These are phyloP conservation scores for Aureobasidium subglaciale DNA, from an alignment of 2,329 filamentous ascomycete species.

Conservation along the genomic window DNA sequence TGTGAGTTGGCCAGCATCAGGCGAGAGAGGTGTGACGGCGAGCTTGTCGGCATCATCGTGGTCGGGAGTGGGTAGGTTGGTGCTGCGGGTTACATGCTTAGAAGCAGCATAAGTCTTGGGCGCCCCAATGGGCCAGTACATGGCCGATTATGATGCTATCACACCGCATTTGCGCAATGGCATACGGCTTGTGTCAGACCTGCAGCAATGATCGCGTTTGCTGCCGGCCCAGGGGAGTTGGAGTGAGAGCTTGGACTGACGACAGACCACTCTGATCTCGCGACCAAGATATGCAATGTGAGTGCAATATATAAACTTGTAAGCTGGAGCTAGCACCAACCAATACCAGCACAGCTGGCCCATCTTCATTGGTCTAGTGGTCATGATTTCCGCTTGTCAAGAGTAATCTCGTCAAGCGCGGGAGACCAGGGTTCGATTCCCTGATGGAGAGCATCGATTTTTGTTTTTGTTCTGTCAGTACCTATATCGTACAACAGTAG, in stretches of 20 bases:
- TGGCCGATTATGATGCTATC: conserved; percentile 35
- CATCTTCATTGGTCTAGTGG: conserved; percentile 9
- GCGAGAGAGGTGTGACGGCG: not conserved
- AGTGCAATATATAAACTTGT: not conserved
- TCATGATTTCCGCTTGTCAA: conserved; percentile 9
- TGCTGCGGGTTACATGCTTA: conserved; percentile 50
- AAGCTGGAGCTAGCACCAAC: not conserved
- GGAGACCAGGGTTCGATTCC: conserved; percentile 8
- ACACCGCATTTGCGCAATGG: conserved; percentile 14
- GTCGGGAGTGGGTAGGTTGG: conserved; percentile 50
- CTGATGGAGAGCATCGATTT: not conserved
- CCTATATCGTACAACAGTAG: too few species aligned
- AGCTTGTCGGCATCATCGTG: conserved; percentile 42
- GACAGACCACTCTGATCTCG: not conserved
- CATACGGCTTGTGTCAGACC: not conserved
- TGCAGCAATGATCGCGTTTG: not conserved
- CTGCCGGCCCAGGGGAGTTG: not conserved
- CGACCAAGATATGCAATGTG: too few species aligned
- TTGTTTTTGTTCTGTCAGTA: not conserved
- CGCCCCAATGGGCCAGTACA: conserved; percentile 89
- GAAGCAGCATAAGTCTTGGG: conserved; percentile 75
- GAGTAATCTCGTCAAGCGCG: conserved; percentile 6
- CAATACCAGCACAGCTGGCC: conserved; percentile 4
- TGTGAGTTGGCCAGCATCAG: conserved; percentile 7
- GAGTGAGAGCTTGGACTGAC: not conserved